These are phyloP conservation scores for Globisporangium sylvaticum DNA, from an alignment of 352 stramenopile genomes.

Conservation along the genomic window DNA sequence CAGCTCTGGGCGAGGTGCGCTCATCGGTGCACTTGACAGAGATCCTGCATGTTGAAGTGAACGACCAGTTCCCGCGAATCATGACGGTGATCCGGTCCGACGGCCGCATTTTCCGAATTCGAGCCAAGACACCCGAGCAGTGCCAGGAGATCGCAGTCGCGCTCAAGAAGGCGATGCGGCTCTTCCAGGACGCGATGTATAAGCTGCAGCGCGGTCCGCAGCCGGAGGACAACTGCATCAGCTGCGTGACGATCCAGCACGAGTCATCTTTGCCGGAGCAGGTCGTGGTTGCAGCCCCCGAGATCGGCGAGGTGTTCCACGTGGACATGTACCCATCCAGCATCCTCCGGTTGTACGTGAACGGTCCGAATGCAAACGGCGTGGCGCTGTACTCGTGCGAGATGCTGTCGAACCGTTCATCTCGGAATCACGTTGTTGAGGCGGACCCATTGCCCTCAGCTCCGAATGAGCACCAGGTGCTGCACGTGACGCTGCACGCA, in stretches of 20 bases:
- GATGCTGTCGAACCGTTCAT: slow-evolving; percentile 30
- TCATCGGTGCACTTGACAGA: slow-evolving; percentile 71
- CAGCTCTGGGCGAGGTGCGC: slow-evolving; percentile 58
- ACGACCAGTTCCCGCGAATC: slow-evolving; percentile 65
- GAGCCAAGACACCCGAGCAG: slow-evolving; percentile 59
- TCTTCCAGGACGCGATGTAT: slow-evolving; percentile 74
- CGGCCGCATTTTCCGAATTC: slow-evolving; percentile 67
- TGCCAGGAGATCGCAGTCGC: slow-evolving; percentile 51
- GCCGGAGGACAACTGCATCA: slow-evolving; percentile 66
- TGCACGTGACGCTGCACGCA: slow-evolving; percentile 40
- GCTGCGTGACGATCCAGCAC: slow-evolving; percentile 72
- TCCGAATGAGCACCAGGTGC: slow-evolving; percentile 24
- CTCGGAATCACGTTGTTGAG: slow-evolving; percentile 26
- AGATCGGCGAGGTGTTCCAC: slow-evolving; percentile 41
- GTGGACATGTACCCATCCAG: slow-evolving; percentile 70
- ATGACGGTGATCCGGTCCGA: slow-evolving; percentile 71
- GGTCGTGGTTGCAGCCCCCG: slow-evolving; percentile 46
- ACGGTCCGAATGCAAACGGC: slow-evolving; percentile 51
- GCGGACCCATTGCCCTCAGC: slow-evolving; percentile 33
- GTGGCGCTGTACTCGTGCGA: slow-evolving; percentile 53
- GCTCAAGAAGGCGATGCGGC: slow-evolving; percentile 50
- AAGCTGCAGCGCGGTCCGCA: slow-evolving; percentile 57
- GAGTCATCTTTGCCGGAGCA: slow-evolving; percentile 57
- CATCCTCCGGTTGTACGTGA: slow-evolving; percentile 70
- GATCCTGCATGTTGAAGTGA: slow-evolving; percentile 75